Conservation (phyloP, 208 protist genomes). For the Acanthamoeba sp. region DNA sequence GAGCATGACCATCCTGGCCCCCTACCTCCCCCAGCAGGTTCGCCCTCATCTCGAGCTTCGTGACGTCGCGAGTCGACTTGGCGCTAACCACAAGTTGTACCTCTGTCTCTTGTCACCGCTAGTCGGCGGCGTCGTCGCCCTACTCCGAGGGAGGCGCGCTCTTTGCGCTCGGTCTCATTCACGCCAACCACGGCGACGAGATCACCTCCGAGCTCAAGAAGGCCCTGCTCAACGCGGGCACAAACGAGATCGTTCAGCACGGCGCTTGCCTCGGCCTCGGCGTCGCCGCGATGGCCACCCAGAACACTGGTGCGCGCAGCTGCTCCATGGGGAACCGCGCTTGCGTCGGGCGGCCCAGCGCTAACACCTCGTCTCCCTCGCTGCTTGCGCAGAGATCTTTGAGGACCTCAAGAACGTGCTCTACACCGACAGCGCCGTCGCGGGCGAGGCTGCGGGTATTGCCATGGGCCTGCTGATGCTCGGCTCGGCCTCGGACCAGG, state of each 20-base stretch:
- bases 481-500: conserved; percentile 91
- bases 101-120: background rate
- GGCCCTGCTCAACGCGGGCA: conserved; percentile 83
- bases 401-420: conserved; percentile 97
- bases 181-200: conserved; percentile 94
- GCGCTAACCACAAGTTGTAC: background rate
- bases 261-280: conserved; percentile 98
- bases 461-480: conserved; percentile 99
- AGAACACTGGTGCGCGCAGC: conserved; percentile 70
- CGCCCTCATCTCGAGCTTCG: background rate
- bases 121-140: conserved; percentile 85
- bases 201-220: conserved; percentile 92
- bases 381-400: conserved; percentile 91
- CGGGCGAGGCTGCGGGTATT: conserved; percentile 98
- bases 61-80: too few species aligned
- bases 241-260: conserved; percentile 96
- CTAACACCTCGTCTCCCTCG: background rate
- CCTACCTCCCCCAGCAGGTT: conserved; percentile 60
- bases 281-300: conserved; percentile 88
- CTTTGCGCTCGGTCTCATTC: conserved; percentile 98
- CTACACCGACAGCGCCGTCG: conserved; percentile 96
- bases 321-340: too few species aligned
- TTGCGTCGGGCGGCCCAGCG: too few species aligned
- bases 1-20: conserved; percentile 69
- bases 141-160: conserved; percentile 98